Evolutionary conservation across 1,139 yeast species (phyloP), one percentile per base, ranked within the genome.

Genomic region (Saccharomyces hybrid): DNA sequence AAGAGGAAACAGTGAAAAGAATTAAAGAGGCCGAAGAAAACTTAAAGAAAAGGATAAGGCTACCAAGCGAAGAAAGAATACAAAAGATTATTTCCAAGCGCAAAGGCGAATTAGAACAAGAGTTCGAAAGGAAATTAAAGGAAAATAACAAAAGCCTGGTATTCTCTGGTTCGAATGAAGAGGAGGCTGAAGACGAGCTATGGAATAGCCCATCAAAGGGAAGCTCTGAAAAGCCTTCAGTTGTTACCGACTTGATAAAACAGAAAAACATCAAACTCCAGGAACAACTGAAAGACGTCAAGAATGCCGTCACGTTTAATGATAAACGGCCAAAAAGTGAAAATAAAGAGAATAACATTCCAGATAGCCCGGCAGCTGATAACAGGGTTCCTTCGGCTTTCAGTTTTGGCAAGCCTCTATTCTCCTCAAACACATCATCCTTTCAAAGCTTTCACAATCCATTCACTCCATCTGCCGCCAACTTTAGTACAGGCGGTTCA

Each of bases 21-120:
- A 61, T 67, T 16, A 62, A 63, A 25, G 64, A 60, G 27, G 73
- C 72, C 6, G 59, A 67, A 23, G 73, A 71, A 44, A 59, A 61
- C 13, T 54, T 66, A 49, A 71, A 71, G 56, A 63, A 52, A 26
- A 65, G 67, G 26, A 63, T 72, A 14, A 54, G 67, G 47, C 53
- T 63, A 46, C 70, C 70, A 9, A 59, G 67, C 14, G 70, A 68
- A 52, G 67, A 66, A 32, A 67, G 63, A 52, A 61, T 66, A 42
- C 62, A 65, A 48, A 57, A 62, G 50, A 57, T 66, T 44, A 56
- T 65, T 47, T 64, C 63, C 48, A 60, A 61, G 51, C 59, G 63
- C 51, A 63, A 51, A 52, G 48, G 47, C 2, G 68, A 62, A 38
- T 53, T 66, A 5, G 68, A 67, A 47, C 57, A 57, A 20, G 63